These are phyloP conservation scores for Trichocladium uniseriatum DNA, from an alignment of 495 filamentous ascomycete species.

Conservation along the genomic window DNA sequence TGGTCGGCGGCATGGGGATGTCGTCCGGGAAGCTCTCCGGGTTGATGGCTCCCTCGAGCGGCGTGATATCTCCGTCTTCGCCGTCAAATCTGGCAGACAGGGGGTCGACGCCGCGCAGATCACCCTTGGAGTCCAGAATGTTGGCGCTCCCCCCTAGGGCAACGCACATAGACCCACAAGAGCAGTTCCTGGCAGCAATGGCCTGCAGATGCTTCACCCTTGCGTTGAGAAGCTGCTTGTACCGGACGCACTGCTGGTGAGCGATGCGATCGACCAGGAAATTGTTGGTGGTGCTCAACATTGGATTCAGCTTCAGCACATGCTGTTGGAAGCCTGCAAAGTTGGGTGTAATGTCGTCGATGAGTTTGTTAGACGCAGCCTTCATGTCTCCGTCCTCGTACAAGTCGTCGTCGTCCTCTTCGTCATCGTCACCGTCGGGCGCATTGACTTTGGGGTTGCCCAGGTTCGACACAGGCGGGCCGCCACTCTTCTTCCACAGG, in stretches of 20 bases:
- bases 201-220: constrained; percentile 61
- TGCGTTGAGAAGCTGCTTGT: constrained; percentile 65
- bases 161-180: constrained; percentile 52
- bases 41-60: constrained; percentile 56
- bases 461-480: constrained; percentile 48
- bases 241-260: constrained; percentile 67
- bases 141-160: constrained; percentile 49
- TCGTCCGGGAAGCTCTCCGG: constrained; percentile 64
- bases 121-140: constrained; percentile 34
- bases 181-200: constrained; percentile 46
- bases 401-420: constrained; percentile 42
- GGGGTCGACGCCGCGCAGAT: constrained; percentile 30
- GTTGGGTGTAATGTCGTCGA: constrained; percentile 57
- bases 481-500: constrained; percentile 47
- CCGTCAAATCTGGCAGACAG: constrained; percentile 41
- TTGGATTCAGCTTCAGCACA: constrained; percentile 61
- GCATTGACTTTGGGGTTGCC: constrained; percentile 28
- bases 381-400: constrained; percentile 43
- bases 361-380: constrained; percentile 35
- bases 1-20: constrained; percentile 74
- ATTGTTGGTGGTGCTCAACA: constrained; percentile 32
- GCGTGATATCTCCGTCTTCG: constrained; percentile 54
- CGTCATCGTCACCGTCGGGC: constrained; percentile 23
- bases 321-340: constrained; percentile 69
- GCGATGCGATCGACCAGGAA: constrained; percentile 78